Percentiles rank a stretch among this genome's conserved stretches.
phyloP scores from a whole-genome alignment of 2,329 filamentous ascomycete species.

The Aspergillus pseudonomiae region DNA sequence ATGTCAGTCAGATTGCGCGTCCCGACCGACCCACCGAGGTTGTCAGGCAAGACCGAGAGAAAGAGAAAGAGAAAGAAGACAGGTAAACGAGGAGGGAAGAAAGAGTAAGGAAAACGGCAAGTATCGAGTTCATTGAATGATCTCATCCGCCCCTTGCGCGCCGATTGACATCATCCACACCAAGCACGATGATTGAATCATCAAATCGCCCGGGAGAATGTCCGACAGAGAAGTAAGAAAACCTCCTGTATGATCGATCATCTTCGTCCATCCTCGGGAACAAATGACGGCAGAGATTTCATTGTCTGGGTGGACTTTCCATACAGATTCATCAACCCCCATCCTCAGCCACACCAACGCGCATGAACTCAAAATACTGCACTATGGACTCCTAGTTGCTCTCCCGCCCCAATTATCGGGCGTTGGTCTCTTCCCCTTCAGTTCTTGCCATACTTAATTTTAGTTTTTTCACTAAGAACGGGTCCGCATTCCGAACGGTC shows the following conservation, averaged over 20 bases:
- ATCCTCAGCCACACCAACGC: not conserved
- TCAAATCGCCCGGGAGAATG: not conserved
- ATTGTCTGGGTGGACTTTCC: not conserved
- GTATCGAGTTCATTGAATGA: not conserved
- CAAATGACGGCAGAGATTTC: not conserved
- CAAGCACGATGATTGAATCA: not conserved
- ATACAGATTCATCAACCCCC: not conserved
- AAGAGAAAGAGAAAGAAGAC: not conserved
- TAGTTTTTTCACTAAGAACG: not conserved
- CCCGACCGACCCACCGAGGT: conserved; percentile 4
- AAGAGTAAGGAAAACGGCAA: not conserved
- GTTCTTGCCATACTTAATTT: not conserved
- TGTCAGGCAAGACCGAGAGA: not conserved
- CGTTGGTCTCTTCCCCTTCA: not conserved
- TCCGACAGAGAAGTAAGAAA: not conserved
- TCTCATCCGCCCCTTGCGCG: not conserved
- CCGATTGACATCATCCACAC: conserved; percentile 1
- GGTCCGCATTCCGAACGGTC: conserved; percentile 9
- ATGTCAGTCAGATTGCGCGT: conserved; percentile 5
- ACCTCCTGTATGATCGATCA: not conserved
- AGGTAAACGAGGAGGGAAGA: not conserved
- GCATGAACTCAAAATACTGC: conserved; percentile 3
- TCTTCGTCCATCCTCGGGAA: not conserved
- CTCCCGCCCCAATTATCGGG: not conserved
- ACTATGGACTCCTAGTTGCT: not conserved